Conservation (phyloP, 306 rosid species). For the Malus orientalis region DNA sequence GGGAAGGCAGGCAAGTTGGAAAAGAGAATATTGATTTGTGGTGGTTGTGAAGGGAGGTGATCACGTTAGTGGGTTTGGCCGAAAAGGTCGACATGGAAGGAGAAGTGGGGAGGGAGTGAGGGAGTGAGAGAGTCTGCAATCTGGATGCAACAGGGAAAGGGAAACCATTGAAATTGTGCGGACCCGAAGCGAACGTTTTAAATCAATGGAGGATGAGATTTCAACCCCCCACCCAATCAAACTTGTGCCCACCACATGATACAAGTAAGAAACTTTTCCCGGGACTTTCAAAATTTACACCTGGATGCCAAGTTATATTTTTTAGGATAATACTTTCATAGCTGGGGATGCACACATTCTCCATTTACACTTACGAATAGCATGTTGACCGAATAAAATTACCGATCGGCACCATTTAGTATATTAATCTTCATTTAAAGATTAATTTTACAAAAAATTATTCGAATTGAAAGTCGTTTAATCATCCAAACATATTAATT, state of each 20-base stretch:
- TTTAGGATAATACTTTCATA: too few relatives aligned
- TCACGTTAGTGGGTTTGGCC: slow-evolving; percentile 13
- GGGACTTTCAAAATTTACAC: neutral
- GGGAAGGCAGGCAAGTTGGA: neutral
- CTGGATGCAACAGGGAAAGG: neutral
- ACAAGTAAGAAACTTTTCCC: neutral
- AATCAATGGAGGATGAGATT: neutral
- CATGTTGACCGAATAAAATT: too few relatives aligned
- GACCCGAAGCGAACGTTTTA: neutral
- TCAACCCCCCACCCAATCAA: neutral
- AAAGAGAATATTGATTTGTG: slow-evolving; percentile 7
- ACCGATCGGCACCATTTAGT: too few relatives aligned
- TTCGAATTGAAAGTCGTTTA: too few relatives aligned
- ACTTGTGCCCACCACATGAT: too few relatives aligned
- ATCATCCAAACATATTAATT: too few relatives aligned
- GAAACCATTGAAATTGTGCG: slow-evolving; percentile 8
- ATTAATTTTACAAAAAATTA: too few relatives aligned
- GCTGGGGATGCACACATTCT: too few relatives aligned
- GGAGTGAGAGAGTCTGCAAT: neutral
- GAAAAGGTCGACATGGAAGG: slow-evolving; percentile 44
- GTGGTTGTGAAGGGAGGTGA: slow-evolving; percentile 22
- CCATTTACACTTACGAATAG: too few relatives aligned
- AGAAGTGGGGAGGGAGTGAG: neutral
- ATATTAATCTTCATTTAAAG: too few relatives aligned
- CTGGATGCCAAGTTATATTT: too few relatives aligned